phyloP scores from a whole-genome alignment of 768 basidiomycete species.

The Antrodiella citrinella region DNA sequence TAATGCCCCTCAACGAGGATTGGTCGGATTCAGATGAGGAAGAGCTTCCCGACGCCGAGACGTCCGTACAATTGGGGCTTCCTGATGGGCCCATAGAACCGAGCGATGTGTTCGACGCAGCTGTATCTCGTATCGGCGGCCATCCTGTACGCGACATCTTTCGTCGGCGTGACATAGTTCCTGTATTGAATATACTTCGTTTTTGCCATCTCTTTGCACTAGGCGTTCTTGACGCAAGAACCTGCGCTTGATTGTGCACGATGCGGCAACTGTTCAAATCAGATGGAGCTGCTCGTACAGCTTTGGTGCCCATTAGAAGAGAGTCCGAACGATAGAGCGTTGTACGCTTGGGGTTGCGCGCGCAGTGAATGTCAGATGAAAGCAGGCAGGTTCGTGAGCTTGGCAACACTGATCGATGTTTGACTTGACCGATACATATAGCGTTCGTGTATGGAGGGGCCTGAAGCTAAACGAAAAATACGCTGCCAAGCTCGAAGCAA shows the following conservation, averaged over 20 bases:
- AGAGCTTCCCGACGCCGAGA: constrained; percentile 46
- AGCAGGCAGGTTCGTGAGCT: constrained; percentile 60
- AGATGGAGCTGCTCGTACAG: constrained; percentile 80
- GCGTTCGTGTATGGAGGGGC: constrained; percentile 77
- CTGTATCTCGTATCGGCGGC: constrained; percentile 87
- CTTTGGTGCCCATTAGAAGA: constrained; percentile 88
- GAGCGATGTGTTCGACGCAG: constrained; percentile 61
- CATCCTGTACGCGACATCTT: constrained; percentile 72
- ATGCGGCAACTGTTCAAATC: constrained; percentile 48
- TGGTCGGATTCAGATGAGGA: constrained; percentile 84
- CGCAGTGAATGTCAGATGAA: constrained; percentile 63
- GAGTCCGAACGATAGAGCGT: constrained; percentile 75
- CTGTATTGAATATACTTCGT: constrained; percentile 30
- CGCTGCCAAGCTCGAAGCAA: constrained; percentile 62
- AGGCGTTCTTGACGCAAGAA: background rate
- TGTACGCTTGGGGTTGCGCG: constrained; percentile 84
- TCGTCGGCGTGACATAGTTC: constrained; percentile 32
- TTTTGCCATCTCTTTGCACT: constrained; percentile 4
- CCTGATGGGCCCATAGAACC: constrained; percentile 66
- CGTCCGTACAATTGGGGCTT: constrained; percentile 69
- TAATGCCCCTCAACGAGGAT: constrained; percentile 48
- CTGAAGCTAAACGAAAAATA: constrained; percentile 66
- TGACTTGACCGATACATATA: constrained; percentile 23
- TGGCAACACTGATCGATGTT: background rate
- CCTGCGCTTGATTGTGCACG: background rate